These are phyloP conservation scores for Cercophora newfieldiana DNA, from an alignment of 495 filamentous ascomycete genomes.

Conservation along the genomic window DNA sequence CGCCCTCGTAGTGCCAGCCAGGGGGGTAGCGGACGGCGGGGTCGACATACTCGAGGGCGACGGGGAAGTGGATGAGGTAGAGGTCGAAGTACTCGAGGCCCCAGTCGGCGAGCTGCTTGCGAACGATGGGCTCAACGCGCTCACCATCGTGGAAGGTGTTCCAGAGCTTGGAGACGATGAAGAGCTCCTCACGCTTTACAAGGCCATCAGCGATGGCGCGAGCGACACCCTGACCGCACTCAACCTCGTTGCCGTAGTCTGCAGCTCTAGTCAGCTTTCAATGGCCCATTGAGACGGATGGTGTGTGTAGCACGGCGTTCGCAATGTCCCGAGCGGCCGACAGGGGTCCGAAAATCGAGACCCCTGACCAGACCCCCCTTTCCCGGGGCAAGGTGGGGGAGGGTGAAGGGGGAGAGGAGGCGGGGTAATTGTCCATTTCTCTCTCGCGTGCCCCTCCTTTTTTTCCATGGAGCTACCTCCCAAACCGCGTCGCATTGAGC, in stretches of 20 bases:
- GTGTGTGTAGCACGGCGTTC: slow-evolving; percentile 8
- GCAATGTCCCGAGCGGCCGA: slow-evolving; percentile 19
- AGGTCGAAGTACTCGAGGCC: slow-evolving; percentile 84
- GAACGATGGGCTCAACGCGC: slow-evolving; percentile 69
- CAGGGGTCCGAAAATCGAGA: slow-evolving; percentile 16
- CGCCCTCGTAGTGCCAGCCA: slow-evolving; percentile 68
- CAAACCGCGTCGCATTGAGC: background rate
- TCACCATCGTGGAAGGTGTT: slow-evolving; percentile 81
- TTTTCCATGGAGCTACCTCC: slow-evolving; percentile 14
- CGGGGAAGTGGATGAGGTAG: slow-evolving; percentile 81
- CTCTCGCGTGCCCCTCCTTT: slow-evolving; percentile 20
- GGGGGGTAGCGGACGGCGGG: slow-evolving; percentile 77
- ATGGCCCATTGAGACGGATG: background rate
- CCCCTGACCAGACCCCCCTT: background rate
- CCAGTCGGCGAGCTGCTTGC: slow-evolving; percentile 76
- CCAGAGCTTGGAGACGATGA: slow-evolving; percentile 93
- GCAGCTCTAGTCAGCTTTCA: slow-evolving; percentile 13
- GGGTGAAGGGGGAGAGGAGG: slow-evolving; percentile 31
- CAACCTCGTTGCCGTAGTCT: slow-evolving; percentile 90
- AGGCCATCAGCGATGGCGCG: slow-evolving; percentile 84
- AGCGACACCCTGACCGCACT: slow-evolving; percentile 79
- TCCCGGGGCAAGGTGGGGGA: slow-evolving; percentile 24
- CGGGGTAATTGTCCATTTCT: slow-evolving; percentile 26
- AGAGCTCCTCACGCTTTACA: slow-evolving; percentile 84
- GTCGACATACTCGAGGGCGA: slow-evolving; percentile 77